Evolutionary conservation across 345 rosid genomes (phyloP), one percentile per base, ranked within the genome.

Genomic region (Xanthoceras sorbifolium): DNA sequence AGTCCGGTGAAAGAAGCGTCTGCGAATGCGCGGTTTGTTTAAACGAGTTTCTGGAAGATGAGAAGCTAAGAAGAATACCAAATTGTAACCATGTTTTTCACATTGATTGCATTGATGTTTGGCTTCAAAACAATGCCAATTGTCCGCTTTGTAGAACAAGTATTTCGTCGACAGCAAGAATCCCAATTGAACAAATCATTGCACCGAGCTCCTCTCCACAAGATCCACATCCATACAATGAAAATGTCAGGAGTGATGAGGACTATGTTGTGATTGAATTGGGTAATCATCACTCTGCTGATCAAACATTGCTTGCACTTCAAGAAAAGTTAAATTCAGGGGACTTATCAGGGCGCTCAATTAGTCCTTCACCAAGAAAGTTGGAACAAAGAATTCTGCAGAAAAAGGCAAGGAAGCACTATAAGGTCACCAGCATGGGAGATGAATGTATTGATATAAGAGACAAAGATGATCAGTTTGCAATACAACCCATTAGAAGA

Each of bases 111-210:
- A 91, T 95, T 63, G 99, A 93, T 80, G 77, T 90, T 65, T 95
- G 99, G 98, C 98, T 95, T 54, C 99, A 93, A 78, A 88, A 72
- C 88, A 91, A 91, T 72, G 91, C 94, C 1, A 94, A 91, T 68
- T 94, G 99, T 72, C 99, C 99, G 4, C 83, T 94, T 60, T 94
- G 99, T 78, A 81, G 99, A 76, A 85, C 93, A 12, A 89, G 89
- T 57, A 84, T 94, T 85, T 94, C 98, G 9, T 76, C 81, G 65
- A 64, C 75, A 0, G 22, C 81, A 20, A 77, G 82, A 67, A 84
- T 77, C 78, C 84, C 79, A 38, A 46, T 71, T 8, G 82, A 83
- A 38, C 77, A 57, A 22, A 69, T 84, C 64, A 78, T 82, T 18
- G 89, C 90, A 0, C 89, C 91, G 3, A 87, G 83, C 73, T 61